These are phyloP conservation scores for Mycena latifolia DNA, from an alignment of 768 basidiomycete genomes.

Conservation along the genomic window DNA sequence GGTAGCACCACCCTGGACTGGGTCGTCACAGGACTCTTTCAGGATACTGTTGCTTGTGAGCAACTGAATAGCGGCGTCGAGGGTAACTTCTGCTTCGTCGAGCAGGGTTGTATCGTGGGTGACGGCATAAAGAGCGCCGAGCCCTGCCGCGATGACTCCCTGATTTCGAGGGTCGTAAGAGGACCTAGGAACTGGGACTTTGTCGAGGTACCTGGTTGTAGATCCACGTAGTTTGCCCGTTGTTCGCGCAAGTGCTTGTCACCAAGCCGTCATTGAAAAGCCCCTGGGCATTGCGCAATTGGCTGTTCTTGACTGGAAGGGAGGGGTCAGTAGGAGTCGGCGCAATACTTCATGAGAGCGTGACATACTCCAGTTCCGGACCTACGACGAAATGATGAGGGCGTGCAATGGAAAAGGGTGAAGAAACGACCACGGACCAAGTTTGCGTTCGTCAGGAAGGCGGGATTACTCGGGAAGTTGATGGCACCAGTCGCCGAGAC, in stretches of 20 bases:
- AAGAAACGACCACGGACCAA: too few species aligned
- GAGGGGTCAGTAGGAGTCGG: not conserved
- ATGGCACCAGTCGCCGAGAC: slow-evolving; percentile 63
- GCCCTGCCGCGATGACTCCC: slow-evolving; percentile 67
- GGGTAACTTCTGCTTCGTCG: slow-evolving; percentile 61
- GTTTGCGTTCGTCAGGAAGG: slow-evolving; percentile 62
- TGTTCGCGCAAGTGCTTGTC: slow-evolving; percentile 52
- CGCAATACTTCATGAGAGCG: not conserved
- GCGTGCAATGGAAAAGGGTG: not conserved
- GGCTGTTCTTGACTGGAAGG: slow-evolving; percentile 52
- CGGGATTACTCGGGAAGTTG: slow-evolving; percentile 47
- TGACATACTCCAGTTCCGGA: slow-evolving; percentile 52
- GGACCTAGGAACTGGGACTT: too few species aligned
- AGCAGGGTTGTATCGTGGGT: slow-evolving; percentile 54
- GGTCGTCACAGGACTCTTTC: slow-evolving; percentile 66
- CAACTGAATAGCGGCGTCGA: slow-evolving; percentile 60
- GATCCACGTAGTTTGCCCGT: slow-evolving; percentile 68
- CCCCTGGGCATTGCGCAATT: slow-evolving; percentile 58
- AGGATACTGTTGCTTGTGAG: slow-evolving; percentile 56
- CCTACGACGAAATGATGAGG: slow-evolving; percentile 36
- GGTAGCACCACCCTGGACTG: slow-evolving; percentile 55
- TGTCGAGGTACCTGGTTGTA: slow-evolving; percentile 62
- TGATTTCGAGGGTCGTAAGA: slow-evolving; percentile 36
- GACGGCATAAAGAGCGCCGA: slow-evolving; percentile 59
- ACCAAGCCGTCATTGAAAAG: slow-evolving; percentile 60